Percentiles rank a stretch among this genome's conserved stretches.
phyloP scores from a whole-genome alignment of 2,329 filamentous ascomycete species.

The Coleophoma eucalyptorum region DNA sequence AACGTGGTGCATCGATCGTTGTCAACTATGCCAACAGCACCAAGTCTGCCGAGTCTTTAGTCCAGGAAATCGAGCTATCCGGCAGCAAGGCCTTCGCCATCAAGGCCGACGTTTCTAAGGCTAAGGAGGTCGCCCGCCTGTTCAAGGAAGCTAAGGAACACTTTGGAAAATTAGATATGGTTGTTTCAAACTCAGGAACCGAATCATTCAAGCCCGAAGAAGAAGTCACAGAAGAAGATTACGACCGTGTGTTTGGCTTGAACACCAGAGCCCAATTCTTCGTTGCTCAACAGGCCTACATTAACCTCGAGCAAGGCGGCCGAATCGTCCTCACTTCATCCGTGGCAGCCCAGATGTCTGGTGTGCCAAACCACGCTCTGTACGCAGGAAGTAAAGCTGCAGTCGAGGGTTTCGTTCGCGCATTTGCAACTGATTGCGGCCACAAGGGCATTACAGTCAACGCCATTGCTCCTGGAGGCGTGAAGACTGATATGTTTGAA shows the following conservation, averaged over 20 bases:
- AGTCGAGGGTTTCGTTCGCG: slow-evolving; percentile 58
- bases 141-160: slow-evolving; percentile 20
- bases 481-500: slow-evolving; percentile 64
- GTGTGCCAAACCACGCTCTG: slow-evolving; percentile 55
- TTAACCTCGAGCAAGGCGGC: slow-evolving; percentile 65
- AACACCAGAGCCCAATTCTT: slow-evolving; percentile 72
- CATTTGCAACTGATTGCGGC: slow-evolving; percentile 61
- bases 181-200: slow-evolving; percentile 25
- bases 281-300: slow-evolving; percentile 71
- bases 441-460: slow-evolving; percentile 61
- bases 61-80: slow-evolving; percentile 44
- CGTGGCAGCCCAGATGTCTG: slow-evolving; percentile 54
- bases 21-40: slow-evolving; percentile 63
- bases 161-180: slow-evolving; percentile 22
- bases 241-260: slow-evolving; percentile 50
- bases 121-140: slow-evolving; percentile 28
- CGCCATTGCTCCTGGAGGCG: slow-evolving; percentile 61
- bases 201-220: slow-evolving; percentile 21
- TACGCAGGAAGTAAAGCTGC: slow-evolving; percentile 64
- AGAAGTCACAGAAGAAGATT: slow-evolving; percentile 22
- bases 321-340: slow-evolving; percentile 66
- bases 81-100: slow-evolving; percentile 50
- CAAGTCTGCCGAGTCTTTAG: slow-evolving; percentile 51
- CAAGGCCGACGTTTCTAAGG: slow-evolving; percentile 53
- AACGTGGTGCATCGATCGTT: slow-evolving; percentile 33